A percentile compares a stretch with the other conserved stretches of the same genome.
These are phyloP conservation scores for Kazachstania psychrophila DNA, from an alignment of 805 yeast species.

Conservation along the genomic window DNA sequence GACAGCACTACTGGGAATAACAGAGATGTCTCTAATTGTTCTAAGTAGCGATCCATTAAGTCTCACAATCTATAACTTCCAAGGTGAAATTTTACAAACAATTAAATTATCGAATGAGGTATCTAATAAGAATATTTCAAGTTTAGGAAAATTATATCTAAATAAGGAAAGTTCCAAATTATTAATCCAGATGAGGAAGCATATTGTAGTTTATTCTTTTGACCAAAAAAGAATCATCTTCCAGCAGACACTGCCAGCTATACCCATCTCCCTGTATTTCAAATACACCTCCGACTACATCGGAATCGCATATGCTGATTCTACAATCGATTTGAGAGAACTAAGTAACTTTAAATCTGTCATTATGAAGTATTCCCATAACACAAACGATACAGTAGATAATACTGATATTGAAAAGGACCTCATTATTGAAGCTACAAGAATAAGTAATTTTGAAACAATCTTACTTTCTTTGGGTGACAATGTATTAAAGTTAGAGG, in stretches of 20 bases:
- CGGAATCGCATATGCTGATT: conserved; percentile 16
- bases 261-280: conserved; percentile 11
- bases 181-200: conserved; percentile 17
- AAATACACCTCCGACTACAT: conserved; percentile 9
- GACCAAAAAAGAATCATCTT: conserved; percentile 23
- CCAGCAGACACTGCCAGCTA: conserved; percentile 7
- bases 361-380: conserved; percentile 12
- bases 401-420: background rate
- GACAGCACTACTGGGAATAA: conserved; percentile 24
- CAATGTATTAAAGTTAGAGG: conserved; percentile 9
- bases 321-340: conserved; percentile 20
- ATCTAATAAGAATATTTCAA: conserved; percentile 4
- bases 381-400: conserved; percentile 2
- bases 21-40: conserved; percentile 27
- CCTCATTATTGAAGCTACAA: conserved; percentile 8
- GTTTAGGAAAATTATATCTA: conserved; percentile 11
- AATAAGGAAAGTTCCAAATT: conserved; percentile 27
- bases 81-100: conserved; percentile 22
- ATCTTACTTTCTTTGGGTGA: conserved; percentile 8
- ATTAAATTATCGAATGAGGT: conserved; percentile 13
- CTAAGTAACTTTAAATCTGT: conserved; percentile 13
- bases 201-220: conserved; percentile 23
- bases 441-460: conserved; percentile 4
- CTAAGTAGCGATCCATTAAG: conserved; percentile 16
- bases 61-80: conserved; percentile 22